Evolutionary conservation across 768 basidiomycete genomes (phyloP), one percentile per base, ranked within the genome.

Genomic region (Mycena pura): DNA sequence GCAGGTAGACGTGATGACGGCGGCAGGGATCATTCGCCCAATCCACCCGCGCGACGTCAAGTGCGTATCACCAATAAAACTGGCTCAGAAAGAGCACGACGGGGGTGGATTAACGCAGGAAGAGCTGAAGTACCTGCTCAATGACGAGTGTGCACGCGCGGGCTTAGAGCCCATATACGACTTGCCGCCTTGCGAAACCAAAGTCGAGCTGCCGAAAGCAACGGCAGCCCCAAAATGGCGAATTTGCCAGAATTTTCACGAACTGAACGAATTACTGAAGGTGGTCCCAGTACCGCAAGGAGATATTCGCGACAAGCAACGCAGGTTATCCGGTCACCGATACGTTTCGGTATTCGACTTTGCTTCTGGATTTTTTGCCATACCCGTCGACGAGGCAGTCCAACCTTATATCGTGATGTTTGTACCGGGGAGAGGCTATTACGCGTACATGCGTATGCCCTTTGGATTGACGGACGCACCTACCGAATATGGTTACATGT

Each of bases 401-500:
- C 59, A 66, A 31, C 73, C 72, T 6, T 75, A 74, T 38, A 60
- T 76, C 0, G 65, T 65, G 7, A 80, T 82, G 57, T 79, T 76
- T 29, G 69, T 78, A 0, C 72, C 73, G 53, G 79, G 78, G 0
- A 21, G 65, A 1, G 81, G 81, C 0, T 79, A 74, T 43, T 78
- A 74, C 40, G 51, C 57, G 8, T 80, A 77, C 40, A 38, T 51
- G 1, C 28, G 70, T 0, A 79, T 82, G 76, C 80, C 77, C 0
- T 80, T 82, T 58, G 80, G 81, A 0, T 44, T 80, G 0, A 77
- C 74, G 0, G 80, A 77, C 0, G 75, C 76, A 2, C 80, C 79
- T 7, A 69, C 76, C 0, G 70, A 68, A 6, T 81, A 79, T 50
- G 68, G 64, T 3, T 25, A 74, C 8, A 66, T 75, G 65, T 72